phyloP scores from a whole-genome alignment of 1,139 yeast genomes.

The Geotrichum aggregatum region DNA sequence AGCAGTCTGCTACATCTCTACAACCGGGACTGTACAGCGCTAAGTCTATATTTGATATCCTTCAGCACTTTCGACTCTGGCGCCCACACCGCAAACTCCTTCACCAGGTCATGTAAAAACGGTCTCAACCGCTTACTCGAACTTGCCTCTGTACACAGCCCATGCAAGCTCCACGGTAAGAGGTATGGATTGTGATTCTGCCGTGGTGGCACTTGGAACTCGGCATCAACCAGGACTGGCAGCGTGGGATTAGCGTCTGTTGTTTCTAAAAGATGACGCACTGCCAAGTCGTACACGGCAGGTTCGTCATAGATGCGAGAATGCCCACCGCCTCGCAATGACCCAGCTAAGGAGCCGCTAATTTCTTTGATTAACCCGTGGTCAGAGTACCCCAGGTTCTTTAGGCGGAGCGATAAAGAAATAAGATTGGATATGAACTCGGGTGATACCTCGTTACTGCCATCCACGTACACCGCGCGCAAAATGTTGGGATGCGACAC shows the following conservation, averaged over 20 bases:
- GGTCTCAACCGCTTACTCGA: conserved; percentile 41
- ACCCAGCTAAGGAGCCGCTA: conserved; percentile 78
- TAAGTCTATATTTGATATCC: conserved; percentile 77
- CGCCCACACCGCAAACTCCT: conserved; percentile 75
- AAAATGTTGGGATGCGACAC: conserved; percentile 84
- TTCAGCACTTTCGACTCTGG: conserved; percentile 78
- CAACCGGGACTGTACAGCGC: conserved; percentile 47
- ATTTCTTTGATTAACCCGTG: conserved; percentile 63
- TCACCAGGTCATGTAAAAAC: conserved; percentile 58
- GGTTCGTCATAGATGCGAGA: conserved; percentile 83
- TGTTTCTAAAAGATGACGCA: conserved; percentile 72
- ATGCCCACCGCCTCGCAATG: conserved; percentile 92
- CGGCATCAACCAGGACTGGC: conserved; percentile 29
- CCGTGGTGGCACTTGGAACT: conserved; percentile 33
- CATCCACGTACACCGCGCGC: conserved; percentile 85
- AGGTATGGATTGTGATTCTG: conserved; percentile 73
- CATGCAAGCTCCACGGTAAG: conserved; percentile 89
- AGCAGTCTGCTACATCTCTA: no score
- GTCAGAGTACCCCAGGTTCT: conserved; percentile 40
- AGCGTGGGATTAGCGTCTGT: conserved; percentile 46
- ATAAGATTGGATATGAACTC: conserved; percentile 51
- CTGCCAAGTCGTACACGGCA: conserved; percentile 75
- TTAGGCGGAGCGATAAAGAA: conserved; percentile 42
- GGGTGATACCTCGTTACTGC: conserved; percentile 51
- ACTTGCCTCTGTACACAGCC: conserved; percentile 57